These are phyloP conservation scores for Solanum aculeatissimum DNA, from an alignment of 305 asterid genomes.

Conservation along the genomic window DNA sequence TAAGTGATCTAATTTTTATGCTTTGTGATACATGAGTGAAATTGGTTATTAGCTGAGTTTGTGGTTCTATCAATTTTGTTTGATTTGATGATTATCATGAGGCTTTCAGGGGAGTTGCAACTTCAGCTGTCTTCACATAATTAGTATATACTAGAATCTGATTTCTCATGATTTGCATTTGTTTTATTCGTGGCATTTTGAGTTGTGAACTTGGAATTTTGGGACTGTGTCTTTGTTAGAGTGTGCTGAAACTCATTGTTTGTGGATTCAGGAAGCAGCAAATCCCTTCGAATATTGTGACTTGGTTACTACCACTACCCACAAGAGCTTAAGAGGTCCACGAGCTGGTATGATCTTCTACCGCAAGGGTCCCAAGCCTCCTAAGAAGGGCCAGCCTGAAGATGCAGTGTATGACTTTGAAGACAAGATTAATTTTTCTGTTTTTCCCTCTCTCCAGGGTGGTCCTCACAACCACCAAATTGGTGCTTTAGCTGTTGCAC, in stretches of 20 bases:
- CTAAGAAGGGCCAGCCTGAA: slow-evolving; percentile 89
- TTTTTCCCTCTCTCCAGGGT: slow-evolving; percentile 92
- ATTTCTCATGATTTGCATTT: background rate
- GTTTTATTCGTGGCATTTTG: background rate
- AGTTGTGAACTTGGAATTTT: background rate
- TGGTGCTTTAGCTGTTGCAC: slow-evolving; percentile 91
- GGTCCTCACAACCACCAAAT: slow-evolving; percentile 98
- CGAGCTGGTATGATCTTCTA: slow-evolving; percentile 97
- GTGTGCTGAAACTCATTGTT: background rate
- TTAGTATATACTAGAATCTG: background rate
- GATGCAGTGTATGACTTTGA: slow-evolving; percentile 81
- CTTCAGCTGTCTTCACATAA: background rate
- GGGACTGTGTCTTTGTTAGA: background rate
- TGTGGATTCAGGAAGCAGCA: slow-evolving; percentile 57
- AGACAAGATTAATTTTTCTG: slow-evolving; percentile 91
- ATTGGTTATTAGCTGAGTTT: background rate
- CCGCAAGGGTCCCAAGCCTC: slow-evolving; percentile 92
- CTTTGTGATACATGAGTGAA: background rate
- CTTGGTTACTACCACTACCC: slow-evolving; percentile 87
- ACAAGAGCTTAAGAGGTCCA: slow-evolving; percentile 94
- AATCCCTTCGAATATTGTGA: slow-evolving; percentile 90
- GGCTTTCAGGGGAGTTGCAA: background rate
- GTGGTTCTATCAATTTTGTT: background rate
- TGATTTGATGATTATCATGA: background rate
- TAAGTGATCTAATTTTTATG: background rate